These are phyloP conservation scores for Blastocystis sp. DNA, from an alignment of 352 stramenopile species.

Conservation along the genomic window DNA sequence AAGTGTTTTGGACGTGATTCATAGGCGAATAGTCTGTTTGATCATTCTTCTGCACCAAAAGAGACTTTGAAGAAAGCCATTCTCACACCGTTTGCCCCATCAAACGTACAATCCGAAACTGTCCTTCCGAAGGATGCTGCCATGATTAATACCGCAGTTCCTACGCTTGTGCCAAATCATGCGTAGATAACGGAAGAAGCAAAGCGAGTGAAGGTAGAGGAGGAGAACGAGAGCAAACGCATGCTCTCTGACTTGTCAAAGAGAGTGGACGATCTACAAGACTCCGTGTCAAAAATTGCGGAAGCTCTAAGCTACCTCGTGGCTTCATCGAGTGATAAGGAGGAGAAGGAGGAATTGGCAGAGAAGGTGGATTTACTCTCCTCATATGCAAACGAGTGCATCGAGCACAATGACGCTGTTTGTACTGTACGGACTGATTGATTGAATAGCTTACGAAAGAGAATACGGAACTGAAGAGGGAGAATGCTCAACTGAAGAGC, in stretches of 20 bases:
- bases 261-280: not conserved
- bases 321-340: not conserved
- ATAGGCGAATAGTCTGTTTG: not conserved
- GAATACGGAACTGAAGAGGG: constrained; percentile 8
- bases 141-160: not conserved
- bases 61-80: not conserved
- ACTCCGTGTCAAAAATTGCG: not conserved
- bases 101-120: not conserved
- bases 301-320: not conserved
- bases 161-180: not conserved
- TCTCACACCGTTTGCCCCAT: not conserved
- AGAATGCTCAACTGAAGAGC: constrained; percentile 7
- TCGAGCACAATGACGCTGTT: constrained; percentile 40
- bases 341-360: not conserved
- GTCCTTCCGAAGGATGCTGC: not conserved
- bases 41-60: not conserved
- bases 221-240: not conserved
- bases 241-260: not conserved
- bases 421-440: not conserved
- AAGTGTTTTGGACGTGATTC: not conserved
- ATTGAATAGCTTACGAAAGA: not conserved
- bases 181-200: not conserved
- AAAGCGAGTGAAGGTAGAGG: not conserved
- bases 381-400: constrained; percentile 12
- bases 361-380: not conserved